Evolutionary conservation across 768 basidiomycete genomes (phyloP), one percentile per base, ranked within the genome.

Genomic region (Boletus huronensis): DNA sequence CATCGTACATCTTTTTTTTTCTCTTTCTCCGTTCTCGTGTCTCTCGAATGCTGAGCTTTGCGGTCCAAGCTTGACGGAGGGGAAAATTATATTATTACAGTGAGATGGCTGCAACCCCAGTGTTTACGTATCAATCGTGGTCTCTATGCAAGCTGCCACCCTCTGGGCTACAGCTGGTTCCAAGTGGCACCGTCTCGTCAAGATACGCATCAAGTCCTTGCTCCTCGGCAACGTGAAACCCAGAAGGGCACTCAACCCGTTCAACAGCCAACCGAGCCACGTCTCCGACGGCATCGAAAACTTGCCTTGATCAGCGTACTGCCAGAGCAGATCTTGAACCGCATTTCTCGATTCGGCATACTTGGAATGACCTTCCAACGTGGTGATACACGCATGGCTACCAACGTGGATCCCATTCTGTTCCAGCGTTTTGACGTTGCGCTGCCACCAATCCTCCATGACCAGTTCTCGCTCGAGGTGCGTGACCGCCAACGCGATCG

Each of bases 401-500:
- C 39, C 46, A 34, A 64, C 61, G 3, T 44, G 21, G 43, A 73
- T 63, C 23, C 64, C 59, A 0, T 46, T 52, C 2, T 35, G 16
- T 45, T 58, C 52, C 29, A 72, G 62, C 19, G n/a, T 58, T 36
- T 28, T 54, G 45, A 21, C n/a, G 26, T 72, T 70, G 32, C 64
- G 59, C 3, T 29, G 25, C 72, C 70, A 72, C 70, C 72, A 72
- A 7, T 49, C 52, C 23, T 72, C 68, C 70, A 72, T 72, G 41
- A 46, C 40, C 1, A 2, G 26, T 36, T 72, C 70, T 2, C 65
- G 53, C 48, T 75, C 76, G 5, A 78, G 66, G 25, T 75, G 72
- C 0, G 74, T 77, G 10, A 78, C 57, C 23, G 67, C 73, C 17
- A 78, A 49, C 3, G 73, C 65, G 35, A 72, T 69, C 19, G 77